phyloP scores from a whole-genome alignment of 495 filamentous ascomycete genomes.

The Astrothelium macrocarpum region DNA sequence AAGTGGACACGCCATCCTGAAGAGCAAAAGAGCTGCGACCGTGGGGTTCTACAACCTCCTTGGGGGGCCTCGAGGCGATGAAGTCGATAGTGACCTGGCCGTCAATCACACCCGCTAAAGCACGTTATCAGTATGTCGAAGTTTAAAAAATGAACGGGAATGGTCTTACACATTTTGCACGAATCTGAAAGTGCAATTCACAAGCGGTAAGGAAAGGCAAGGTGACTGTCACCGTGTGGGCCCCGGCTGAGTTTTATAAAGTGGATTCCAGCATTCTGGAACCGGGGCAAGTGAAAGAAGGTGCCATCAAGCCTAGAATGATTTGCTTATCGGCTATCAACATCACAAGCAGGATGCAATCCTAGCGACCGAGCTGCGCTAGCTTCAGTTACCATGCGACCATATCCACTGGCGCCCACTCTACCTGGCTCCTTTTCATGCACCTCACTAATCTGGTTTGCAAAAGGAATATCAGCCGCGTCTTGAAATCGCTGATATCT shows the following conservation, averaged over 20 bases:
- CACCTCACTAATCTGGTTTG: not conserved
- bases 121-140: not conserved
- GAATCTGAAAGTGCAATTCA: not conserved
- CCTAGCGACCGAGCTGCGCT: not conserved
- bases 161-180: not conserved
- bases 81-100: constrained; percentile 13
- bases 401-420: no score
- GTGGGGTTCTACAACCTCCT: constrained; percentile 23
- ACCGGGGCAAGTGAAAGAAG: not conserved
- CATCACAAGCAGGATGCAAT: not conserved
- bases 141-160: not conserved
- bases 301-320: not conserved
- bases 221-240: not conserved
- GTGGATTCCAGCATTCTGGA: not conserved
- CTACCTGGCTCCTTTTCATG: not conserved
- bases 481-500: not conserved
- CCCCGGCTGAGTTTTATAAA: not conserved
- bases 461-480: not conserved
- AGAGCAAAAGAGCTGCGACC: constrained; percentile 22
- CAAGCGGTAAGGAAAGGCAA: not conserved
- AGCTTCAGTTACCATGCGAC: not conserved
- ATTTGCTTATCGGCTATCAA: constrained; percentile 1
- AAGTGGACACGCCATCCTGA: constrained; percentile 16
- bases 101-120: not conserved
- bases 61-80: constrained; percentile 21